Percentiles rank a stretch among this genome's conserved stretches.
These are phyloP conservation scores for Nicotiana knightiana DNA, from an alignment of 257 asterid species.

Conservation along the genomic window DNA sequence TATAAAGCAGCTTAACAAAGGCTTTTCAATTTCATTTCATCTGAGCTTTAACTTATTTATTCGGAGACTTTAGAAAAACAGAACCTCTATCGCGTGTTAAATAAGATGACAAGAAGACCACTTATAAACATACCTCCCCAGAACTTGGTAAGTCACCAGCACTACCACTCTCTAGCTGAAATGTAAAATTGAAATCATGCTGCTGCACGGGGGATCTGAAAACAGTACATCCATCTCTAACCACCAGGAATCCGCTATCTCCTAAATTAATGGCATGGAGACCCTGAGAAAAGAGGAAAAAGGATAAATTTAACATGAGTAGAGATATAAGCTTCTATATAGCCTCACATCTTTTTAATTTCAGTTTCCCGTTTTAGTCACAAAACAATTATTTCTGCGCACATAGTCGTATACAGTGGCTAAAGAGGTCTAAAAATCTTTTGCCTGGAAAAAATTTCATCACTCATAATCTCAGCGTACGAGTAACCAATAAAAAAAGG, in stretches of 20 bases:
- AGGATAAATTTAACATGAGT: neutral
- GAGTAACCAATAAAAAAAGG: neutral
- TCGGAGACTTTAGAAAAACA: neutral
- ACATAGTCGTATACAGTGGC: neutral
- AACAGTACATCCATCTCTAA: slow-evolving; percentile 79
- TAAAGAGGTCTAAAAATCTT: neutral
- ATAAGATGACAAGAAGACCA: neutral
- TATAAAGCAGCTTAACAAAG: neutral
- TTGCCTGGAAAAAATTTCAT: neutral
- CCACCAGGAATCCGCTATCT: slow-evolving; percentile 94
- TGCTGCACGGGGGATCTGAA: slow-evolving; percentile 87
- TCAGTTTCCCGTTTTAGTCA: neutral
- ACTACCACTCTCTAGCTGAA: slow-evolving; percentile 80
- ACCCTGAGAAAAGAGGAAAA: slow-evolving; percentile 37
- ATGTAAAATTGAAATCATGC: slow-evolving; percentile 93
- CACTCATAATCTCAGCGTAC: neutral
- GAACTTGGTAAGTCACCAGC: slow-evolving; percentile 87
- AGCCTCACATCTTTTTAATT: neutral
- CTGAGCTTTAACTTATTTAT: neutral
- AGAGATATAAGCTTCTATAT: neutral
- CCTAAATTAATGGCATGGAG: slow-evolving; percentile 89
- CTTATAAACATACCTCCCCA: slow-evolving; percentile 57
- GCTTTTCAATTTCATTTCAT: neutral
- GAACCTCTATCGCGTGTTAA: neutral
- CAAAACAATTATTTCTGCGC: neutral